phyloP scores from a whole-genome alignment of 1,284 basidiomycete genomes.

The Coriolopsis trogii region DNA sequence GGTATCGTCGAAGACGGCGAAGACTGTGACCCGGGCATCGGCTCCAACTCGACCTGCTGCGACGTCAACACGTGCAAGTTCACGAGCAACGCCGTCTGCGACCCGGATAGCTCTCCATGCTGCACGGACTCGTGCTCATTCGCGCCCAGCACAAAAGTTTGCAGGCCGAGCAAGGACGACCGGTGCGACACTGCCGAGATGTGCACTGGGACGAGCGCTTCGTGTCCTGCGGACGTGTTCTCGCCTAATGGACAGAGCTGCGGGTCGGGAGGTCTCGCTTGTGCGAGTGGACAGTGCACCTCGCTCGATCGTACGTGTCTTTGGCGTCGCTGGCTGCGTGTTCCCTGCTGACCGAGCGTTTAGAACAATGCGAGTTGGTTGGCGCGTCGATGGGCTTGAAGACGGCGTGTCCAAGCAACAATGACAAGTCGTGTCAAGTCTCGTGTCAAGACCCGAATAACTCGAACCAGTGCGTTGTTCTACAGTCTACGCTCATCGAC shows the following conservation, averaged over 20 bases:
- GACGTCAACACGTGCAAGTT: constrained; percentile 82
- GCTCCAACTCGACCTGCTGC: constrained; percentile 72
- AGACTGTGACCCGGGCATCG: constrained; percentile 86
- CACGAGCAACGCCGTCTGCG: constrained; percentile 72
- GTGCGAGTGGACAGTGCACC: constrained; percentile 85
- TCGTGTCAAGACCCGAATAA: constrained; percentile 77
- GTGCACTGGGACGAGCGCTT: constrained; percentile 76
- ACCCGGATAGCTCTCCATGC: constrained; percentile 78
- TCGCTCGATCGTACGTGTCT: constrained; percentile 63
- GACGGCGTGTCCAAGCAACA: constrained; percentile 65
- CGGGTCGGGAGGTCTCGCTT: constrained; percentile 65
- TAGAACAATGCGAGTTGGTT: constrained; percentile 79
- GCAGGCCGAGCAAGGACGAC: constrained; percentile 69
- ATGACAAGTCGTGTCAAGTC: constrained; percentile 75
- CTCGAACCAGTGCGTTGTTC: constrained; percentile 69
- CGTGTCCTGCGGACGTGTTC: constrained; percentile 74
- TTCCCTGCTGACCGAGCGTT: not conserved
- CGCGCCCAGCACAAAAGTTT: constrained; percentile 68
- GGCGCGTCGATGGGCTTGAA: constrained; percentile 73
- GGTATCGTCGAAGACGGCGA: constrained; percentile 79
- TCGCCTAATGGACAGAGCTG: constrained; percentile 72
- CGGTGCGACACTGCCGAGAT: constrained; percentile 79
- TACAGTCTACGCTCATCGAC: constrained; percentile 79
- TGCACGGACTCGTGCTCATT: constrained; percentile 77
- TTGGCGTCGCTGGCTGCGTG: not conserved